Base-by-base conservation (phyloP, 1,284 basidiomycete genomes). In the Xerocomus cyaneibrunnescens region DNA sequence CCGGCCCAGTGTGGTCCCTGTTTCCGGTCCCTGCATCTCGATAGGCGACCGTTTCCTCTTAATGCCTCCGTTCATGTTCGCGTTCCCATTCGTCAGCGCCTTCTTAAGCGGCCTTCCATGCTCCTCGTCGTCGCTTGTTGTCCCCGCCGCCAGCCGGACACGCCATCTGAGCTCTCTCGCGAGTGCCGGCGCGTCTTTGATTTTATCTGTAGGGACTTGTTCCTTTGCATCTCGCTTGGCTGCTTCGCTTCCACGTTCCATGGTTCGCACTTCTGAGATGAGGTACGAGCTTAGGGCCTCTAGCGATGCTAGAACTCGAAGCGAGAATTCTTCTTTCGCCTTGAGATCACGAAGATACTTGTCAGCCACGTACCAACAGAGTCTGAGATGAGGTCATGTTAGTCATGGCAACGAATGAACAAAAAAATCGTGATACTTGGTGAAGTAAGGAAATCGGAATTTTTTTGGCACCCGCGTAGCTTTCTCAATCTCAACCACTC, bases 401-500 rank as follows among this genome's bases (percentile, higher is more conserved):
- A 59, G 42, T 35, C 30, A 44, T 23, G 21, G 17, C 6, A 19
- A 34, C 19, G 9, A 47, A 34, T 28, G 36, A 57, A 32, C 27
- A 38, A 52, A 55, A 48, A 56, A 44, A 30, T 30, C 13, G 28
- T 30, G 79, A 45, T 64, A 92, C 91, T 81, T 87, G 50, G 84
- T 76, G 63, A 95, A 93, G 65, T 84, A 76, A 0, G 96, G 96
- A 63, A 95, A 99, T 36, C 94, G 80, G 70, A 98, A 98, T 67
- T 94, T 94, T 69, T 91, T 92, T 0, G 96, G 94, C 0, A 98
- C 96, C 52, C 90, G 88, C 2, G 95, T 98, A 3, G 84, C 79
- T 55, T 92, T 89, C 71, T 99, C 96, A 61, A 99, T 96, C 50
- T 94, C 86, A 45, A 93, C 81, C 19, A 98, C 80, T 54, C 83